Evolutionary conservation across 1,284 basidiomycete species (phyloP).

Genomic region (Porogramme epimiltina): DNA sequence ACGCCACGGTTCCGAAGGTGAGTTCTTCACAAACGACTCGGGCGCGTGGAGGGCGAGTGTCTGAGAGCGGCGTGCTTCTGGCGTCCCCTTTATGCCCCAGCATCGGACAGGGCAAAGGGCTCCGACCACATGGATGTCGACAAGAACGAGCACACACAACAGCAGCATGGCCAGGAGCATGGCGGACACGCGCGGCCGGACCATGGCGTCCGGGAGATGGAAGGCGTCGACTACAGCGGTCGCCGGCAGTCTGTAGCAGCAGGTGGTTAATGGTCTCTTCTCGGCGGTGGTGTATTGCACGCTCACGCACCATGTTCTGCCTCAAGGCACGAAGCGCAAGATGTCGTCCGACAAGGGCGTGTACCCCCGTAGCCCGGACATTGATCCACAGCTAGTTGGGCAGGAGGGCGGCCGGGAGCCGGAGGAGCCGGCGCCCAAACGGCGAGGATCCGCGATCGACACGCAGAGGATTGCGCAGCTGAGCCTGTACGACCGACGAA

Average conservation of each 20-base stretch:
- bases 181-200: slow-evolving; percentile 20
- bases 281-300: slow-evolving; percentile 10
- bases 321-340: slow-evolving; percentile 77
- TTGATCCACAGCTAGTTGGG: slow-evolving; percentile 68
- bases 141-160: slow-evolving; percentile 24
- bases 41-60: slow-evolving; percentile 13
- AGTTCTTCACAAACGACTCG: slow-evolving; percentile 3
- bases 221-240: slow-evolving; percentile 62
- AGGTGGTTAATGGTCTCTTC: slow-evolving; percentile 21
- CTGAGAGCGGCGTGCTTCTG: slow-evolving; percentile 23
- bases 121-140: slow-evolving; percentile 51
- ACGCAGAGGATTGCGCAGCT: slow-evolving; percentile 70
- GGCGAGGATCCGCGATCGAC: slow-evolving; percentile 78
- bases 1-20: slow-evolving; percentile 18
- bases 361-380: slow-evolving; percentile 56
- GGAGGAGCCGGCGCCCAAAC: slow-evolving; percentile 74
- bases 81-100: slow-evolving; percentile 24
- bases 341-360: slow-evolving; percentile 67
- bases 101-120: slow-evolving; percentile 37
- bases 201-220: slow-evolving; percentile 31
- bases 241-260: slow-evolving; percentile 43
- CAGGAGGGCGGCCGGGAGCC: slow-evolving; percentile 64
- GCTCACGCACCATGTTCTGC: slow-evolving; percentile 34
- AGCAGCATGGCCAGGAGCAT: slow-evolving; percentile 18
- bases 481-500: slow-evolving; percentile 73